Percentiles rank a stretch among this genome's conserved stretches.
Conservation (phyloP, 352 stramenopile genomes). For the Phytophthora pisi region DNA sequence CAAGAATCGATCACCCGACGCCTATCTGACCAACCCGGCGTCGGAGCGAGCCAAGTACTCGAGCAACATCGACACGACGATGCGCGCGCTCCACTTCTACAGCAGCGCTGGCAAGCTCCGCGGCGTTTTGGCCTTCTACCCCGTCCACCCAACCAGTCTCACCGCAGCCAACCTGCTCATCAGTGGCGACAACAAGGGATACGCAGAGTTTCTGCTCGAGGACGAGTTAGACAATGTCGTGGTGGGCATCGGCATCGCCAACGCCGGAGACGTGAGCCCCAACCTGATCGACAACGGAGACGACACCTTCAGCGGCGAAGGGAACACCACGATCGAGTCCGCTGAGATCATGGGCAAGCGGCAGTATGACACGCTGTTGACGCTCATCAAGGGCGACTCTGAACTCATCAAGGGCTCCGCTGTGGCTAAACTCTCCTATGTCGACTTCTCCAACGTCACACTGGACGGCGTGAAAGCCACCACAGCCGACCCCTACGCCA, state of each 20-base stretch:
- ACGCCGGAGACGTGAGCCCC: constrained; percentile 52
- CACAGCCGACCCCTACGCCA: constrained; percentile 29
- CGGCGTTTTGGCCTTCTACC: constrained; percentile 72
- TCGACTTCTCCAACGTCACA: constrained; percentile 53
- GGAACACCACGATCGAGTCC: constrained; percentile 37
- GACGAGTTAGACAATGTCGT: constrained; percentile 37
- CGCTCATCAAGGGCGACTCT: constrained; percentile 29
- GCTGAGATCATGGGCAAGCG: constrained; percentile 52
- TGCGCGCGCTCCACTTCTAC: constrained; percentile 67
- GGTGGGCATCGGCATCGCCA: constrained; percentile 50
- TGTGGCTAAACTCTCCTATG: constrained; percentile 45
- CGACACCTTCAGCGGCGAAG: constrained; percentile 51
- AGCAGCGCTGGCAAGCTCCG: constrained; percentile 39
- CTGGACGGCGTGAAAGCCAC: constrained; percentile 33
- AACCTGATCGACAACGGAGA: constrained; percentile 56
- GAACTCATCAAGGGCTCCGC: constrained; percentile 37
- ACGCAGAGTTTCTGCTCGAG: constrained; percentile 17
- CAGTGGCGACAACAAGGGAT: constrained; percentile 84
- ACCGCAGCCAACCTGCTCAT: constrained; percentile 76
- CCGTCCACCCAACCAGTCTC: constrained; percentile 82
- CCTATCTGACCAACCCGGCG: constrained; percentile 75
- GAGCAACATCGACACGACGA: constrained; percentile 68
- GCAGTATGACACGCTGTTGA: constrained; percentile 36
- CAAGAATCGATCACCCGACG: constrained; percentile 75
- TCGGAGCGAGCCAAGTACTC: constrained; percentile 61